Conservation (phyloP, 2,329 filamentous ascomycete genomes). For the Furcasterigmium sp. region DNA sequence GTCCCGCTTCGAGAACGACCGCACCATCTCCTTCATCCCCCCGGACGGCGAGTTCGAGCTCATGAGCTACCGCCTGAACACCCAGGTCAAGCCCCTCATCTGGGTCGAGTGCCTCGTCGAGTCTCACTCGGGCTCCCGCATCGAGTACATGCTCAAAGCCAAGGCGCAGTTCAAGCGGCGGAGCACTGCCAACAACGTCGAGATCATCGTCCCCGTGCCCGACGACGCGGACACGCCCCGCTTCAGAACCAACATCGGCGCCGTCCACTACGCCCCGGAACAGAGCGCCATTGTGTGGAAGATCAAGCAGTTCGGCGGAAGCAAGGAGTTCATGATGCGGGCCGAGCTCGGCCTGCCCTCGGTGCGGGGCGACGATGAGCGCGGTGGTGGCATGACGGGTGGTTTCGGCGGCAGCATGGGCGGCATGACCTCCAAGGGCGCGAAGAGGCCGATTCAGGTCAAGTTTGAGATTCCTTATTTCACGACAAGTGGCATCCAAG, state of each 20-base stretch:
- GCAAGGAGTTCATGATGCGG: conserved; percentile 97
- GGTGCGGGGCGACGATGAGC: conserved; percentile 91
- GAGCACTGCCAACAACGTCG: conserved; percentile 97
- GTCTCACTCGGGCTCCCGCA: conserved; percentile 87
- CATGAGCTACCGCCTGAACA: conserved; percentile 98
- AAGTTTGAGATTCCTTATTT: conserved; percentile 99
- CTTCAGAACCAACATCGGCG: conserved; percentile 95
- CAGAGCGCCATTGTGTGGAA: conserved; percentile 99
- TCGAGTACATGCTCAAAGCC: conserved; percentile 99
- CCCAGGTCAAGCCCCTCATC: conserved; percentile 95
- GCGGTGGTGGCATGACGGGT: conserved; percentile 94
- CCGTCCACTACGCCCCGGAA: conserved; percentile 95
- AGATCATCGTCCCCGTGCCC: conserved; percentile 94
- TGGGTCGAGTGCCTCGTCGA: conserved; percentile 99
- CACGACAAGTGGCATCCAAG: conserved; percentile 98
- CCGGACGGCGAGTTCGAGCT: conserved; percentile 98
- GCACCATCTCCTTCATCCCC: conserved; percentile 97
- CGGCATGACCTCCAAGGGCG: conserved; percentile 78
- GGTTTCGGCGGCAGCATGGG: conserved; percentile 97
- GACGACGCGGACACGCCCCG: conserved; percentile 95
- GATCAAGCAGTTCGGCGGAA: conserved; percentile 99
- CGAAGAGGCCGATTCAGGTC: conserved; percentile 93
- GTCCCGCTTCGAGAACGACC: conserved; percentile 95
- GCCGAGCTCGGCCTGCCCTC: conserved; percentile 92
- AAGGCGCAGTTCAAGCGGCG: conserved; percentile 97